phyloP scores from a whole-genome alignment of 805 yeast genomes.

The Ogataea corticis region DNA sequence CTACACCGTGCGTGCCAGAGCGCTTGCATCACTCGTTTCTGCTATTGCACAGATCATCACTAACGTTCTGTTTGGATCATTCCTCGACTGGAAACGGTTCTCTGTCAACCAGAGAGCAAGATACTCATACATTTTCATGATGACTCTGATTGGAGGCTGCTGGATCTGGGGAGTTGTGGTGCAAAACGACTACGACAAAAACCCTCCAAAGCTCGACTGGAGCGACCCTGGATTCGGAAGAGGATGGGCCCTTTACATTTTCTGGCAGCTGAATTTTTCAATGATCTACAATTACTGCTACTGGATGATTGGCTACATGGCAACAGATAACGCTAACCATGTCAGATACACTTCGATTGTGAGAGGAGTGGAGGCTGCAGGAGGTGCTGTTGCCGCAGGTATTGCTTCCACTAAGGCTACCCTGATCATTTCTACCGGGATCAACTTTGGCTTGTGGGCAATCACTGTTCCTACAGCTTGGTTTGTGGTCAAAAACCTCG shows the following conservation, averaged over 20 bases:
- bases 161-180: conserved; percentile 11
- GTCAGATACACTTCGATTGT: conserved; percentile 4
- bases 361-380: conserved; percentile 1
- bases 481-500: neutral
- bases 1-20: conserved; percentile 7
- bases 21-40: conserved; percentile 4
- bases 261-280: conserved; percentile 7
- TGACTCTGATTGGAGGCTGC: conserved; percentile 6
- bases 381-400: conserved; percentile 1
- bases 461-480: neutral
- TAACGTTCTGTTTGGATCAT: conserved; percentile 4
- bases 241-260: conserved; percentile 10
- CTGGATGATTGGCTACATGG: conserved; percentile 4
- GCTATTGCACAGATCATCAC: conserved; percentile 7
- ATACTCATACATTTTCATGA: conserved; percentile 8
- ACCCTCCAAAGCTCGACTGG: conserved; percentile 8
- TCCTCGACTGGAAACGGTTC: conserved; percentile 8
- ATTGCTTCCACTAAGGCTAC: neutral
- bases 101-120: conserved; percentile 7
- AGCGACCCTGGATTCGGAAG: conserved; percentile 8
- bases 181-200: conserved; percentile 3
- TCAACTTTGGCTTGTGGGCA: conserved; percentile 1
- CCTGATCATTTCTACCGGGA: neutral
- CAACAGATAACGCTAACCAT: neutral
- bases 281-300: conserved; percentile 4